A percentile compares a stretch with the other conserved stretches of the same genome.
Evolutionary conservation across 805 yeast genomes (phyloP).

Genomic region (Saccharomycopsis oosterbeekiorum): DNA sequence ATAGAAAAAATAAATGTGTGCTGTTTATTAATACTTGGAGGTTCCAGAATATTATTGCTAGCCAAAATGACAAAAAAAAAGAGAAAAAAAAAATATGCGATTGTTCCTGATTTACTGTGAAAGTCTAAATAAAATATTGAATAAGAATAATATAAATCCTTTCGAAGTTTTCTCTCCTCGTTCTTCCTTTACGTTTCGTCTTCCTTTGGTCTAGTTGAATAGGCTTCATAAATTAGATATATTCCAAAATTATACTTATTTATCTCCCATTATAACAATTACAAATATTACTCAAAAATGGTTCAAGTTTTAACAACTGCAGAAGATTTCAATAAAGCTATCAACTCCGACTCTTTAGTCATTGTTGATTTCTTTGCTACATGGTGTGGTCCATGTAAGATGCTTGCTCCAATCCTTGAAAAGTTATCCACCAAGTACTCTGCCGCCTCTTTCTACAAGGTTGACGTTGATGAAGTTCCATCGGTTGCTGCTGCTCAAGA

Average conservation of each 20-base stretch:
- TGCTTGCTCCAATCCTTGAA: constrained; percentile 89
- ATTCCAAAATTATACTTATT: no score
- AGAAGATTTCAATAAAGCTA: constrained; percentile 59
- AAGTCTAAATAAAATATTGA: not conserved
- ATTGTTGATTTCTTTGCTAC: constrained; percentile 94
- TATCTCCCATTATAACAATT: not conserved
- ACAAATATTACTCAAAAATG: constrained; percentile 30
- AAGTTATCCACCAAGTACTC: constrained; percentile 58
- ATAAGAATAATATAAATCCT: not conserved
- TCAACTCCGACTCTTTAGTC: constrained; percentile 58
- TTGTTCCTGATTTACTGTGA: not conserved
- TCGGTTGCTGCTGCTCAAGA: constrained; percentile 61
- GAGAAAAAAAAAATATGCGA: not conserved
- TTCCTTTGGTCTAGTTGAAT: not conserved
- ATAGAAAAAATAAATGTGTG: not conserved
- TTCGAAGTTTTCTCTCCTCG: not conserved
- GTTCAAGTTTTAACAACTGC: constrained; percentile 40
- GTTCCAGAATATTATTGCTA: not conserved
- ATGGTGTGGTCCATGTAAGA: constrained; percentile 99
- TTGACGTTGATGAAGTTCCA: constrained; percentile 81
- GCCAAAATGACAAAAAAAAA: not conserved
- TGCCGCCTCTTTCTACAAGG: constrained; percentile 69
- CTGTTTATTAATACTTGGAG: not conserved
- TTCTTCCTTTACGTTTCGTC: not conserved
- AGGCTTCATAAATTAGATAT: no score